These are phyloP conservation scores for Diaporthe aspalathi DNA, from an alignment of 2,329 filamentous ascomycete species.

Conservation along the genomic window DNA sequence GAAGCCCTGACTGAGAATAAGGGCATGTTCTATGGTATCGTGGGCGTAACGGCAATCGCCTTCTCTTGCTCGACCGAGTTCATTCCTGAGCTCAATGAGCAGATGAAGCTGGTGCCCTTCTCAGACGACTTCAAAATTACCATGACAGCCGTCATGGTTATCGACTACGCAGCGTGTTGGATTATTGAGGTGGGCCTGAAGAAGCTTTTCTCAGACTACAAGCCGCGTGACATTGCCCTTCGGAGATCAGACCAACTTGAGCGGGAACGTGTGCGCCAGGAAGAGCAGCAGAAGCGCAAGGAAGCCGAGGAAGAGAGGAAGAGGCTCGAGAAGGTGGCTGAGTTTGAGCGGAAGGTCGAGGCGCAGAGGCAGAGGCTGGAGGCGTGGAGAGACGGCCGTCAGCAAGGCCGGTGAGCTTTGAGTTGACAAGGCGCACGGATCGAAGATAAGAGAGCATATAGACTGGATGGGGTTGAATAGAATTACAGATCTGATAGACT, in stretches of 20 bases:
- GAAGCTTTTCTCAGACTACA: constrained; percentile 87
- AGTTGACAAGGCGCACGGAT: not conserved
- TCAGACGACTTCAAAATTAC: constrained; percentile 87
- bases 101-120: constrained; percentile 93
- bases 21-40: constrained; percentile 97
- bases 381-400: constrained; percentile 56
- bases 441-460: not conserved
- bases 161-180: constrained; percentile 90
- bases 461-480: not conserved
- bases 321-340: constrained; percentile 65
- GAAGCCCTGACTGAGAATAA: constrained; percentile 95
- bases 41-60: constrained; percentile 88
- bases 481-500: constrained; percentile 21
- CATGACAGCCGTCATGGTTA: constrained; percentile 84
- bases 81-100: constrained; percentile 92
- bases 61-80: constrained; percentile 97
- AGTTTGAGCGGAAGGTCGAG: constrained; percentile 69
- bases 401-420: constrained; percentile 28
- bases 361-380: constrained; percentile 61
- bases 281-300: constrained; percentile 63
- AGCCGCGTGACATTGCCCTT: constrained; percentile 91
- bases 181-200: constrained; percentile 89
- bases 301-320: constrained; percentile 61
- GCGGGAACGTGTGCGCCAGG: constrained; percentile 77
- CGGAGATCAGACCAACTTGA: constrained; percentile 87